Percentiles rank a stretch among this genome's conserved stretches.
Conservation (phyloP, 139 green algal species). For the Chlorella sp. region DNA sequence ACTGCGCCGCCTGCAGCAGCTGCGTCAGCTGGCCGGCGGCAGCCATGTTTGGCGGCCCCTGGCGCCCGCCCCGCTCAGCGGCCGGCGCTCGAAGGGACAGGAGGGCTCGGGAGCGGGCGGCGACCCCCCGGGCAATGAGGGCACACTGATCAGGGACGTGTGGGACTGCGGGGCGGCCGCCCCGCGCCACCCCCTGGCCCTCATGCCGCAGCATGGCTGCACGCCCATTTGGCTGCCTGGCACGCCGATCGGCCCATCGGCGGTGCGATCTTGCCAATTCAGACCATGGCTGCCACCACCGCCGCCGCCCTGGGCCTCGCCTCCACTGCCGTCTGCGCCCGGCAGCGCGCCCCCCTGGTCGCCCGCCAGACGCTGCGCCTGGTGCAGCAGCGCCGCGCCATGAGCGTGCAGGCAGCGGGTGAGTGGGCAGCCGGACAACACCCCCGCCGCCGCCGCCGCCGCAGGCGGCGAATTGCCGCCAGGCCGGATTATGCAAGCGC, state of each 20-base stretch:
- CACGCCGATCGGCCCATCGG: too few species aligned
- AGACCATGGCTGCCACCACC: conserved; percentile 1
- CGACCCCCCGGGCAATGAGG: too few species aligned
- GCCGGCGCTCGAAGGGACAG: too few species aligned
- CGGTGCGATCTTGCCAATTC: too few species aligned
- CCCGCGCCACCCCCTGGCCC: too few species aligned
- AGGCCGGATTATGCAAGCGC: neutral
- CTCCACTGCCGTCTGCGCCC: neutral
- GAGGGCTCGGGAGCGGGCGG: too few species aligned
- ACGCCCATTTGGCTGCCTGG: too few species aligned
- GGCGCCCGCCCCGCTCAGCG: too few species aligned
- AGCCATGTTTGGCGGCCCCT: neutral
- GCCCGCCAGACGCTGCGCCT: too few species aligned
- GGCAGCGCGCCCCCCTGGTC: neutral
- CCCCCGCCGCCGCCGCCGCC: neutral
- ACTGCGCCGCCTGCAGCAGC: conserved; percentile 77
- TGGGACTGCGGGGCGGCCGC: too few species aligned
- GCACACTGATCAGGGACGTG: too few species aligned
- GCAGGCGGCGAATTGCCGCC: neutral
- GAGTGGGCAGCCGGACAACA: neutral
- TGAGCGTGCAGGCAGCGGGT: conserved; percentile 28
- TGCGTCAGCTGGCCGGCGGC: conserved; percentile 37
- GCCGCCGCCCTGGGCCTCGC: neutral
- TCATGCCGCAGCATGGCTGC: too few species aligned
- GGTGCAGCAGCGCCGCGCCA: conserved; percentile 1